These are phyloP conservation scores for Verticillium isaacii DNA, from an alignment of 2,329 filamentous ascomycete genomes.

Conservation along the genomic window DNA sequence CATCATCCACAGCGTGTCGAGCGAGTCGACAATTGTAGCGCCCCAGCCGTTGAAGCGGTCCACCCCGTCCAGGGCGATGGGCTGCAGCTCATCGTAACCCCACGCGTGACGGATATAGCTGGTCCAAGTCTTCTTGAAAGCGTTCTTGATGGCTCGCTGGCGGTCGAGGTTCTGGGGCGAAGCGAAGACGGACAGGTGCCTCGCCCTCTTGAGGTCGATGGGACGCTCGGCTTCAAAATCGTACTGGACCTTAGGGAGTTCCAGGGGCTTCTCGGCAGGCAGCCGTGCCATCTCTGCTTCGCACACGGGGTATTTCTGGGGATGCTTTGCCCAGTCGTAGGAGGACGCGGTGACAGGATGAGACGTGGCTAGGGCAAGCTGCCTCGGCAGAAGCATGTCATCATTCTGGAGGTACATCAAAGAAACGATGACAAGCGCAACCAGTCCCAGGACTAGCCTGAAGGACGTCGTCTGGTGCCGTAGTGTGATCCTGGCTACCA, in stretches of 20 bases:
- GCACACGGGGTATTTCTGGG: constrained; percentile 8
- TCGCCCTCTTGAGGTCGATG: constrained; percentile 20
- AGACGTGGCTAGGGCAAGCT: neutral
- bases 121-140: constrained; percentile 30
- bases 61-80: constrained; percentile 30
- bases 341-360: neutral
- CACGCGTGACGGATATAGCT: constrained; percentile 39
- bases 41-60: constrained; percentile 44
- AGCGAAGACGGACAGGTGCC: neutral
- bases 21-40: constrained; percentile 38
- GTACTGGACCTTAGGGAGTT: constrained; percentile 8
- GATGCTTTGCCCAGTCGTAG: neutral
- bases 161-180: neutral
- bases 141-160: constrained; percentile 9
- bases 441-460: constrained; percentile 1
- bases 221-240: constrained; percentile 8
- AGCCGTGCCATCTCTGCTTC: constrained; percentile 12
- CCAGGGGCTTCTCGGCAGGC: constrained; percentile 6
- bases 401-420: neutral
- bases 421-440: neutral
- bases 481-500: neutral
- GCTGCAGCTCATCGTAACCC: constrained; percentile 39
- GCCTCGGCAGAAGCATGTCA: neutral
- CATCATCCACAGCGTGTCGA: constrained; percentile 53
- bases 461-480: neutral